Evolutionary conservation across 441 rosid species (phyloP).

Genomic region (Gossypium schwendimanii): DNA sequence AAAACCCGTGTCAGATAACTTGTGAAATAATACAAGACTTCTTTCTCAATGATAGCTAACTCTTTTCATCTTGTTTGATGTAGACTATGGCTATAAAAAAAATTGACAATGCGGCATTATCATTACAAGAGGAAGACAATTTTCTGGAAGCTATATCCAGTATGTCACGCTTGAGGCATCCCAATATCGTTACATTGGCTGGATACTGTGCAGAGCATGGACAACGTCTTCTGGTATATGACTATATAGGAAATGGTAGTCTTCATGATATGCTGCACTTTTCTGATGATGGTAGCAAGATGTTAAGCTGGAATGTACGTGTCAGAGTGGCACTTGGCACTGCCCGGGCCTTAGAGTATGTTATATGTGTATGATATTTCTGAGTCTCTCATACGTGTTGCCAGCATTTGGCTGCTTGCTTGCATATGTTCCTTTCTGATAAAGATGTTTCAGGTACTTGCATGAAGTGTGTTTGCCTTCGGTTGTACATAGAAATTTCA

Average conservation of each 20-base stretch:
- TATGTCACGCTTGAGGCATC: constrained; percentile 90
- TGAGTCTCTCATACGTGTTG: background rate
- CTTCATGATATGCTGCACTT: constrained; percentile 81
- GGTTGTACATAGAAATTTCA: constrained; percentile 88
- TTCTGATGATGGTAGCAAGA: constrained; percentile 63
- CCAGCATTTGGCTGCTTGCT: background rate
- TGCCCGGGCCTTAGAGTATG: constrained; percentile 95
- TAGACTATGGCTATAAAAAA: constrained; percentile 86
- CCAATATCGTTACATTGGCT: constrained; percentile 66
- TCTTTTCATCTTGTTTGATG: constrained; percentile 18
- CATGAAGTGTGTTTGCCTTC: constrained; percentile 96
- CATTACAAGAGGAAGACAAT: constrained; percentile 83
- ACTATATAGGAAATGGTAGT: constrained; percentile 58
- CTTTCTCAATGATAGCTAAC: background rate
- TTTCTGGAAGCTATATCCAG: constrained; percentile 86
- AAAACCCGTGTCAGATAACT: background rate
- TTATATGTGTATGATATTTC: constrained; percentile 17
- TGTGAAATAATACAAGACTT: constrained; percentile 9
- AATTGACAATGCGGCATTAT: constrained; percentile 80
- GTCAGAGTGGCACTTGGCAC: constrained; percentile 95
- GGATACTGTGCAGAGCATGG: constrained; percentile 95
- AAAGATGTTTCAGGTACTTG: constrained; percentile 55
- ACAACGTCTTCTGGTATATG: constrained; percentile 85
- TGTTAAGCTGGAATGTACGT: constrained; percentile 87
- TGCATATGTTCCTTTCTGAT: constrained; percentile 8